phyloP scores from a whole-genome alignment of 1,284 basidiomycete genomes.

The Irpex sp. region DNA sequence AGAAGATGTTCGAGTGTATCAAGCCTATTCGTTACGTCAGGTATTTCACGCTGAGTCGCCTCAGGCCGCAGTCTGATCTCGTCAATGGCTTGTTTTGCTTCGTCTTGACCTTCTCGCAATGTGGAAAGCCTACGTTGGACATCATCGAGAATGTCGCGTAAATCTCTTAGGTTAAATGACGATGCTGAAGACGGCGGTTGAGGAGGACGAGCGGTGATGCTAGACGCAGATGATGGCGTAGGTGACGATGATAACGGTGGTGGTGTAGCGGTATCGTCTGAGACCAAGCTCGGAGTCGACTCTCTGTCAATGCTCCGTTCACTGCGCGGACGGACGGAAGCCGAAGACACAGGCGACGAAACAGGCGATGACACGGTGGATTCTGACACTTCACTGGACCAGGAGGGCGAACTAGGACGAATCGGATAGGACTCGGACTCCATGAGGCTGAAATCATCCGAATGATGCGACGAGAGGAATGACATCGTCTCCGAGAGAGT shows the following conservation, averaged over 20 bases:
- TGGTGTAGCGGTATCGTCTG: slow-evolving; percentile 11
- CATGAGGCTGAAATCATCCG: slow-evolving; percentile 57
- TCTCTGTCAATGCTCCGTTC: background rate
- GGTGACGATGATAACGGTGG: slow-evolving; percentile 26
- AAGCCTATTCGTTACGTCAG: slow-evolving; percentile 35
- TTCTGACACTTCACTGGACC: slow-evolving; percentile 32
- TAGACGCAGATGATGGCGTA: slow-evolving; percentile 38
- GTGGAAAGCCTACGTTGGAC: slow-evolving; percentile 49
- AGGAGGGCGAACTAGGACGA: slow-evolving; percentile 25
- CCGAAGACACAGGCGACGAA: slow-evolving; percentile 25
- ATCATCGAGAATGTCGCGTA: slow-evolving; percentile 43
- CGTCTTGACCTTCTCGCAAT: slow-evolving; percentile 54
- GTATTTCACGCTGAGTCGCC: slow-evolving; percentile 26
- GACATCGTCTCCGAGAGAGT: slow-evolving; percentile 50
- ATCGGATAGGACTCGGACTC: slow-evolving; percentile 34
- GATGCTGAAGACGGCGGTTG: slow-evolving; percentile 26
- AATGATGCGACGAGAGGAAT: slow-evolving; percentile 72
- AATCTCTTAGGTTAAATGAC: slow-evolving; percentile 17
- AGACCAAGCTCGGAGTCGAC: slow-evolving; percentile 1
- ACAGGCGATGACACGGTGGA: slow-evolving; percentile 24
- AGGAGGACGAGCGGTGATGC: slow-evolving; percentile 39
- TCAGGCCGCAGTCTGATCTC: slow-evolving; percentile 33
- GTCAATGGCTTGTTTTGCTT: slow-evolving; percentile 48
- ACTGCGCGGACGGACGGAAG: slow-evolving; percentile 4
- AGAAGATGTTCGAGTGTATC: slow-evolving; percentile 42